Conservation (phyloP, 2,329 filamentous ascomycete species). For the Penicillium freii region DNA sequence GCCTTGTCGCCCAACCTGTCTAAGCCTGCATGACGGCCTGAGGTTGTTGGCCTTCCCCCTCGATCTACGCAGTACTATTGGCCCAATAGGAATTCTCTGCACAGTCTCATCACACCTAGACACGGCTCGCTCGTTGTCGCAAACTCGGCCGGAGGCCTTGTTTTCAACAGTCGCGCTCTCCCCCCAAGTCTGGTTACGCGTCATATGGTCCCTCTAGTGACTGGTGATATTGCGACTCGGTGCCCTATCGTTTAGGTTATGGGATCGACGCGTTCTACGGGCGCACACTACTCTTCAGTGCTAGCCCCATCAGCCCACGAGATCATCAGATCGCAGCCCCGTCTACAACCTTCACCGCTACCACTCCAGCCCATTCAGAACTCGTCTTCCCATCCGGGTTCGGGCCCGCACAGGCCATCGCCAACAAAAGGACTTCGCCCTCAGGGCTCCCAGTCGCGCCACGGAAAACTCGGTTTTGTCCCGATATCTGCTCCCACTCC, state of each 20-base stretch:
- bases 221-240: constrained; percentile 14
- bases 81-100: constrained; percentile 17
- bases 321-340: constrained; percentile 35
- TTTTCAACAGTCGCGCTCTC: constrained; percentile 13
- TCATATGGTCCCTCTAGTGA: constrained; percentile 25
- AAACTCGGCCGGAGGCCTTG: constrained; percentile 9
- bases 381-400: constrained; percentile 57
- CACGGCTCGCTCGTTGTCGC: constrained; percentile 16
- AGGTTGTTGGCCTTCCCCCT: constrained; percentile 15
- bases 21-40: constrained; percentile 25
- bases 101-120: constrained; percentile 11
- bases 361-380: constrained; percentile 46
- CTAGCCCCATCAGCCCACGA: constrained; percentile 41
- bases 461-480: constrained; percentile 61
- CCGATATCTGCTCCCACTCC: constrained; percentile 54
- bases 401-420: constrained; percentile 56
- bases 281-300: constrained; percentile 61
- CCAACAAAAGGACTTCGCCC: constrained; percentile 64
- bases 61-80: constrained; percentile 13
- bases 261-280: constrained; percentile 45
- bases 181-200: constrained; percentile 23
- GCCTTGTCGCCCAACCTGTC: constrained; percentile 29
- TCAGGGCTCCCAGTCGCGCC: constrained; percentile 55
- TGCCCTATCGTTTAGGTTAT: constrained; percentile 27
- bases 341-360: constrained; percentile 54